phyloP scores from a whole-genome alignment of 805 yeast genomes.

The Cyberlindnera xylosilytica region DNA sequence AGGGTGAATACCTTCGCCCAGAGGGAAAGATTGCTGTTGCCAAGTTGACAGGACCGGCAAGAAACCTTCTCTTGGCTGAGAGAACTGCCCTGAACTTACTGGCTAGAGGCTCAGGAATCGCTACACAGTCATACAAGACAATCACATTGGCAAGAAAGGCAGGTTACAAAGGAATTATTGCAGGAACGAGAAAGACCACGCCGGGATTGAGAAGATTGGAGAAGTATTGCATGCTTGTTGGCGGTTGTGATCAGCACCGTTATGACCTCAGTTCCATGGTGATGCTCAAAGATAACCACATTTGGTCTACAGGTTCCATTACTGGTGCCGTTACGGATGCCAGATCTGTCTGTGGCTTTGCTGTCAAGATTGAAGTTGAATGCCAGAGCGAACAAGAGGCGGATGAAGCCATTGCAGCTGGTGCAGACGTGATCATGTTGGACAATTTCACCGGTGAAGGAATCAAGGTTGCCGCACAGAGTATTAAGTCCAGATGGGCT shows the following conservation, averaged over 20 bases:
- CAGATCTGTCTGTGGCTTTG: conserved; percentile 78
- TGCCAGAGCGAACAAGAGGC: conserved; percentile 85
- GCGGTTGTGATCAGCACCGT: conserved; percentile 91
- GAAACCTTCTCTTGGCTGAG: conserved; percentile 77
- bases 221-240: conserved; percentile 92
- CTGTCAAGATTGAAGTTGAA: conserved; percentile 90
- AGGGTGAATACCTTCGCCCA: conserved; percentile 60
- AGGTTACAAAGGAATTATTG: conserved; percentile 81
- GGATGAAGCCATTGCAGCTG: conserved; percentile 87
- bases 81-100: conserved; percentile 80
- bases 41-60: conserved; percentile 73
- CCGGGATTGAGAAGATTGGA: conserved; percentile 89
- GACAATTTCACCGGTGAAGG: conserved; percentile 78
- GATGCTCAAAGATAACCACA: conserved; percentile 92
- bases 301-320: conserved; percentile 90
- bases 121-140: conserved; percentile 65
- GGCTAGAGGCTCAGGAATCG: conserved; percentile 83
- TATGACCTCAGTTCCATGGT: conserved; percentile 92
- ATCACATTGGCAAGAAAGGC: conserved; percentile 56
- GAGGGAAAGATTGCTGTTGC: conserved; percentile 71
- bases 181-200: conserved; percentile 97
- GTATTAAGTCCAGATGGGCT: conserved; percentile 55
- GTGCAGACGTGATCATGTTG: conserved; percentile 94
- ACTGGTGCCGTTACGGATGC: conserved; percentile 79
- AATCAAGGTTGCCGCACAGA: conserved; percentile 60